Percentiles rank a stretch among this genome's conserved stretches.
Evolutionary conservation across 306 rosid species (phyloP).

Genomic region (Rosa persica): DNA sequence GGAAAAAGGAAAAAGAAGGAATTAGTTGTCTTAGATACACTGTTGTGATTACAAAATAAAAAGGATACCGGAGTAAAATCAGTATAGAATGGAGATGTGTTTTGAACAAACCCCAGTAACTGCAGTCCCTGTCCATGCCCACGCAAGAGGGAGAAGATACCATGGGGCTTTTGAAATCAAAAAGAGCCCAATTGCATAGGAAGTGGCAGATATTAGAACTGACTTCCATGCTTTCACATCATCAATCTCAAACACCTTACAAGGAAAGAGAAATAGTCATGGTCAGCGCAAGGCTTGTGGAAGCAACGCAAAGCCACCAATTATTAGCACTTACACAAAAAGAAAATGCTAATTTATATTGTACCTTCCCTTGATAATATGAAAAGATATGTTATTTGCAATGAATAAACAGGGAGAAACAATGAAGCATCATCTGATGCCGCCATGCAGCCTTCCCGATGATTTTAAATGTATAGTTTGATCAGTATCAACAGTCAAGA

Average conservation of each 20-base stretch:
- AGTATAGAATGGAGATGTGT: constrained; percentile 19
- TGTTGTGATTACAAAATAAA: neutral
- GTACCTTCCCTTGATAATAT: neutral
- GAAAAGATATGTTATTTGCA: neutral
- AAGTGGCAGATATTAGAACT: constrained; percentile 74
- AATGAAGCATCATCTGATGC: neutral
- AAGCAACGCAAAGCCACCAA: neutral
- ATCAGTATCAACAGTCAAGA: neutral
- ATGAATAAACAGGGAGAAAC: neutral
- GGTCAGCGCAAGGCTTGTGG: neutral
- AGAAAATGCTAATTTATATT: neutral
- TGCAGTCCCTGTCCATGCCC: constrained; percentile 99
- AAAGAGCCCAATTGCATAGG: constrained; percentile 77
- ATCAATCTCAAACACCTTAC: constrained; percentile 84
- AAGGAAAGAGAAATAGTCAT: constrained; percentile 11
- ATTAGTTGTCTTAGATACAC: constrained; percentile 27
- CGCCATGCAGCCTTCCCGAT: neutral
- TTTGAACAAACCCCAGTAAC: constrained; percentile 82
- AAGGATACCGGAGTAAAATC: constrained; percentile 5
- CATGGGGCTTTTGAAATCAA: constrained; percentile 91
- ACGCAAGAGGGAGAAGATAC: constrained; percentile 97
- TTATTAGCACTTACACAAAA: neutral
- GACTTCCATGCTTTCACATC: constrained; percentile 79
- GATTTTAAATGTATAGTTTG: neutral
- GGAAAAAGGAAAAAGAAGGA: constrained; percentile 7